Evolutionary conservation across 352 stramenopile genomes (phyloP).

Genomic region (Halophytophthora polymorphica): DNA sequence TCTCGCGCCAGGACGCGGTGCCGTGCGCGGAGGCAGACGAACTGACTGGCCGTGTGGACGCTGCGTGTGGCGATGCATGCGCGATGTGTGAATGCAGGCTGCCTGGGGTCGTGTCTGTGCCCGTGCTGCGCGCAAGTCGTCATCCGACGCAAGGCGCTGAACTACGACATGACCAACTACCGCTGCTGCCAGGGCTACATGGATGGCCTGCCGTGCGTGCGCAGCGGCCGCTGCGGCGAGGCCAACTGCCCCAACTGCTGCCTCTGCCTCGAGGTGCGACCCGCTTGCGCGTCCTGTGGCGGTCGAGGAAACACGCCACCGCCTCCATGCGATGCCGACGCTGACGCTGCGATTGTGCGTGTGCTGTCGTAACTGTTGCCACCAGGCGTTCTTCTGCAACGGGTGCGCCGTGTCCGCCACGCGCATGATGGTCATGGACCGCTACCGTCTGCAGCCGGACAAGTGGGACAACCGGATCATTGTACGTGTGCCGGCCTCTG

Average conservation of each 20-base stretch:
- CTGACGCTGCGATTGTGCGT: background rate
- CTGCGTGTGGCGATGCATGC: too few species aligned
- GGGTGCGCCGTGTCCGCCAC: conserved; percentile 89
- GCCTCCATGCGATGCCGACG: background rate
- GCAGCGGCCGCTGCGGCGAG: conserved; percentile 86
- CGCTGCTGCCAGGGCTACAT: conserved; percentile 93
- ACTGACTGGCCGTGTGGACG: too few species aligned
- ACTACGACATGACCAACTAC: conserved; percentile 92
- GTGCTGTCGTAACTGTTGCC: background rate
- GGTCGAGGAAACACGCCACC: background rate
- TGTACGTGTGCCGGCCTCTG: conserved; percentile 26
- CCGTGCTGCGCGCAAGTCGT: conserved; percentile 88
- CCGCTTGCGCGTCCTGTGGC: background rate
- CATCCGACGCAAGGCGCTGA: conserved; percentile 89
- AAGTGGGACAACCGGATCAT: conserved; percentile 94
- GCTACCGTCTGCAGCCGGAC: conserved; percentile 88
- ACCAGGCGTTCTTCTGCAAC: conserved; percentile 78
- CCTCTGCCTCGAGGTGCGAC: conserved; percentile 85
- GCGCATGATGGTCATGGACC: conserved; percentile 89
- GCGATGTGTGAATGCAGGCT: too few species aligned
- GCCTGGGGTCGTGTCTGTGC: conserved; percentile 75
- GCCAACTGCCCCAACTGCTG: conserved; percentile 83
- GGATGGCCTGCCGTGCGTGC: conserved; percentile 81
- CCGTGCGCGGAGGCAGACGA: too few species aligned
- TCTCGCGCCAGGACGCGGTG: too few species aligned